phyloP scores from a whole-genome alignment of 2,329 filamentous ascomycete species.

The Chrysosporium keratinophilum region DNA sequence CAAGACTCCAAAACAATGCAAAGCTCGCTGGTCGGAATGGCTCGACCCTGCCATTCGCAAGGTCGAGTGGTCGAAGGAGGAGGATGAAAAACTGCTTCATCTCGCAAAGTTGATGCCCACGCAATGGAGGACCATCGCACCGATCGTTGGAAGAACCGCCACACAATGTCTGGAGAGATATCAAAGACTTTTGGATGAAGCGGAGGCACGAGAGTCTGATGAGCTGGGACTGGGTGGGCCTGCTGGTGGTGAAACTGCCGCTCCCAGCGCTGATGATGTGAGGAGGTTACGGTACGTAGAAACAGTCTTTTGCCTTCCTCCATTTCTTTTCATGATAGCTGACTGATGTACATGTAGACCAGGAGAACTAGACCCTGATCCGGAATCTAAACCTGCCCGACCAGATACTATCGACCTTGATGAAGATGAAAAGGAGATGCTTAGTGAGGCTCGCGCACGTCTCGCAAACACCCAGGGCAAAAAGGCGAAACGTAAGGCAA shows the following conservation, averaged over 20 bases:
- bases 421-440: conserved; percentile 98
- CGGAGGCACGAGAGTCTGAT: conserved; percentile 74
- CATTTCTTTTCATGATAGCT: background rate
- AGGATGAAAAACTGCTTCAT: conserved; percentile 94
- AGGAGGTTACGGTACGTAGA: conserved; percentile 55
- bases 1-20: conserved; percentile 98
- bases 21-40: conserved; percentile 97
- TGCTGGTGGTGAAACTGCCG: conserved; percentile 72
- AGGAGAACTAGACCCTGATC: conserved; percentile 92
- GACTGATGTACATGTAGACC: conserved; percentile 40
- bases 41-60: conserved; percentile 95
- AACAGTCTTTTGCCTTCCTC: conserved; percentile 9
- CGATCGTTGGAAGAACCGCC: conserved; percentile 89
- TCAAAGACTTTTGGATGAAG: conserved; percentile 90
- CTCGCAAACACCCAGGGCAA: conserved; percentile 97
- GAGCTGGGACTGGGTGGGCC: conserved; percentile 75
- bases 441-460: conserved; percentile 92
- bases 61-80: conserved; percentile 97
- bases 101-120: conserved; percentile 97
- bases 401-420: conserved; percentile 97
- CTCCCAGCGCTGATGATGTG: conserved; percentile 87
- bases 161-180: conserved; percentile 97
- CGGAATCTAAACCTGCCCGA: conserved; percentile 87
- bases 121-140: conserved; percentile 97
- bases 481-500: conserved; percentile 94